A percentile compares a stretch with the other conserved stretches of the same genome.
Evolutionary conservation across 2,329 filamentous ascomycete genomes (phyloP).

Genomic region (Cordyceps sp.): DNA sequence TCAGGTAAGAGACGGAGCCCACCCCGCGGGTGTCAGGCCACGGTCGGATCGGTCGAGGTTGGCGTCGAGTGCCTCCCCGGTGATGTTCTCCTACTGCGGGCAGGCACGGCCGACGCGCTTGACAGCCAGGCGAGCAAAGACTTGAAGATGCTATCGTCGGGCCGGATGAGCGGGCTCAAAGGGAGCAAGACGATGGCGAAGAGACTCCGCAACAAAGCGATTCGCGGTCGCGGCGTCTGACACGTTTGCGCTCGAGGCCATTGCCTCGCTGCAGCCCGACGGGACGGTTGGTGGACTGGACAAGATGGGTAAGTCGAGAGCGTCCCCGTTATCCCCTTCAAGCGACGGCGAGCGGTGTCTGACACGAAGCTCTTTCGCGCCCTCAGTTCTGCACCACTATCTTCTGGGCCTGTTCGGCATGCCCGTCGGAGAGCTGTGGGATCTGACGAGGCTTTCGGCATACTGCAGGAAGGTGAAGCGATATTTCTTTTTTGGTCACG

Average conservation of each 20-base stretch:
- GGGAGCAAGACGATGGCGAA: constrained; percentile 33
- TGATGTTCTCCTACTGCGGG: constrained; percentile 50
- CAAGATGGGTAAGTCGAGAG: constrained; percentile 23
- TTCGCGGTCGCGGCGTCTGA: constrained; percentile 52
- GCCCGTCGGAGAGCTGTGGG: constrained; percentile 38
- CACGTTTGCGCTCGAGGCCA: constrained; percentile 44
- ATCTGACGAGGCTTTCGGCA: constrained; percentile 33
- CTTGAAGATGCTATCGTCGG: no score
- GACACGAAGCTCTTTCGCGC: no score
- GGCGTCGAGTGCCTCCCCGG: constrained; percentile 47
- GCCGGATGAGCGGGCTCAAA: constrained; percentile 27
- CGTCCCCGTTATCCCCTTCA: no score
- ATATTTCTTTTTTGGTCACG: constrained; percentile 46
- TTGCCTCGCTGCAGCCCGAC: constrained; percentile 32
- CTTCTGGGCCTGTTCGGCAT: constrained; percentile 34
- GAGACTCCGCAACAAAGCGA: constrained; percentile 54
- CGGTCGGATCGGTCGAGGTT: no score
- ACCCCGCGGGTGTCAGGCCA: no score
- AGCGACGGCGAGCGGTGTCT: no score
- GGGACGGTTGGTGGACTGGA: constrained; percentile 13
- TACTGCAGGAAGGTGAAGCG: constrained; percentile 33
- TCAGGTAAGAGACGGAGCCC: constrained; percentile 23
- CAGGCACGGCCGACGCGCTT: constrained; percentile 44
- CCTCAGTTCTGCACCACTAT: constrained; percentile 26
- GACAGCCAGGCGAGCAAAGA: constrained; percentile 22